Base-by-base conservation (phyloP, 75 land plant species). In the Cryptomeria japonica region DNA sequence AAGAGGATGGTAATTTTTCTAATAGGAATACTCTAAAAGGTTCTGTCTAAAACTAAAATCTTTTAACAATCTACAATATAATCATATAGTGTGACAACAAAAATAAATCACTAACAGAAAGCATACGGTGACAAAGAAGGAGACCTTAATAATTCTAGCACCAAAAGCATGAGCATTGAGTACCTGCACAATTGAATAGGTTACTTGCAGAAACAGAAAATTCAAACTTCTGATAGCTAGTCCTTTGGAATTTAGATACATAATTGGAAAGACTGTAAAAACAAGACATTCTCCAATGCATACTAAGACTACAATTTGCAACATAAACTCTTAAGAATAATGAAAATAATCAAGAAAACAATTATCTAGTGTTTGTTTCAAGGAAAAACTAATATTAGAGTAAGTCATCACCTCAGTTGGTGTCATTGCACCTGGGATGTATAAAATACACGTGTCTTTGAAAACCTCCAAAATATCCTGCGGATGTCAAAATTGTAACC, bases 361-460 rank as follows among this genome's bases (percentile, higher is more conserved):
- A 72, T 36, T n/a, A 42, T 37, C 55, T 86, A 86, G 46, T 61
- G 80, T 14, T 39, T 44, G 39, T 25, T 51, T 38, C 34, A 84
- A 51, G 36, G 12, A 79, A 87, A 49, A 34, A 13, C 1, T 86
- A 53, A 39, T 9, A 16, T 86, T n/a, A 39, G 15, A 44, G 51
- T 46, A 64, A 22, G 75, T 10, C 53, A 88, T 83, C 86, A 97
- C 99, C 89, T 97, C 98, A 78, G 96, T 95, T 90, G 99, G 98
- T 32, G 98, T 96, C 95, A 97, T 97, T 25, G 90, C 96, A 70
- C 99, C 99, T 49, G 99, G 99, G 73, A 97, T 93, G 56, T 94
- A 93, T 7, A 97, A 88, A 78, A 93, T 91, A 49, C 86, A 89
- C 70, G 88, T 79, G 68, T 86, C 84, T 68, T 80, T 55, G 55